Conservation (phyloP, 306 rosid genomes). For the Rosa rugosa region DNA sequence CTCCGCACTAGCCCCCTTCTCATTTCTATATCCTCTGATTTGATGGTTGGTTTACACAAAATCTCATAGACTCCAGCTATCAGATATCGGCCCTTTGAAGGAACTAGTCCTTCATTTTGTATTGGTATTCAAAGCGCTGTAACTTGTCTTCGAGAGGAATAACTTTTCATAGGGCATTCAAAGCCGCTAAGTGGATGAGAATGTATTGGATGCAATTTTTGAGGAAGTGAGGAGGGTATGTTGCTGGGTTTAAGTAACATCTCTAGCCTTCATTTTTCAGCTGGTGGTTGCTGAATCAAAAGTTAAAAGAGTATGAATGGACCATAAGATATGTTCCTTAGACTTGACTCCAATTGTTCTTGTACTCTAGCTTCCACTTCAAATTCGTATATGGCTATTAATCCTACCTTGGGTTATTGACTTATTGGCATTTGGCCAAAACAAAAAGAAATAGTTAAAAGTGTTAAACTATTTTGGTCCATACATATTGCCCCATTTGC, state of each 20-base stretch:
- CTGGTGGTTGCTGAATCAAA: not conserved
- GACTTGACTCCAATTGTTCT: not conserved
- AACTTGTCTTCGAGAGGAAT: not conserved
- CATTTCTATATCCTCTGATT: conserved; percentile 90
- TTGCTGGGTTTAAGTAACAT: not conserved
- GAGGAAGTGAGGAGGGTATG: not conserved
- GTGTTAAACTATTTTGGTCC: not conserved
- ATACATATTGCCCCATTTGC: not conserved
- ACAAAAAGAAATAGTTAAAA: not conserved
- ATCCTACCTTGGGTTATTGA: not conserved
- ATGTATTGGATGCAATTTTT: not conserved
- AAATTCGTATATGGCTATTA: not conserved
- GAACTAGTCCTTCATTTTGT: not conserved
- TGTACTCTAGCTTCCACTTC: not conserved
- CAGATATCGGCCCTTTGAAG: conserved; percentile 1
- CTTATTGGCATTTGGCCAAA: not conserved
- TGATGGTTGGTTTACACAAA: conserved; percentile 83
- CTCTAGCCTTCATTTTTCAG: not conserved
- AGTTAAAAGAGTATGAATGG: not conserved
- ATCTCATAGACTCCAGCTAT: conserved; percentile 26
- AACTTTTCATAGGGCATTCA: not conserved
- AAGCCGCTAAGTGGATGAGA: not conserved
- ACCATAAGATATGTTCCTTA: not conserved
- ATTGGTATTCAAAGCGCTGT: not conserved
- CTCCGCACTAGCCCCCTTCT: conserved; percentile 78